Conservation (phyloP, 2,329 filamentous ascomycete genomes). For the Hymenoscyphus albidus region DNA sequence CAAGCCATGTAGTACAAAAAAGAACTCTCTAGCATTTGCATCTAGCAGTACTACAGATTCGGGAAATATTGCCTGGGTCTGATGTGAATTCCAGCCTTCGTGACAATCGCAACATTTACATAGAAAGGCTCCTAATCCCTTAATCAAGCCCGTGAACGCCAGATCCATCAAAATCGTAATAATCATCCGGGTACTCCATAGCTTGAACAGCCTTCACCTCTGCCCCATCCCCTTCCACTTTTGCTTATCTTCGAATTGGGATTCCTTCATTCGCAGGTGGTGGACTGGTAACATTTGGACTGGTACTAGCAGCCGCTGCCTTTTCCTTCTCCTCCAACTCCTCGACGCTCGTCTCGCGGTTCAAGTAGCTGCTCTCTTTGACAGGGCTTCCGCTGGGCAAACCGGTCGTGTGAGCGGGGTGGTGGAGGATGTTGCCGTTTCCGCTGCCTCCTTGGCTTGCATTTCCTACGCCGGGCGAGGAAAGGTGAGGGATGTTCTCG, state of each 20-base stretch:
- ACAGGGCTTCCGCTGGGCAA: constrained; percentile 71
- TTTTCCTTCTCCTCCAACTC: constrained; percentile 46
- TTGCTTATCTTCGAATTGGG: constrained; percentile 57
- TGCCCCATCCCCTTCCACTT: not conserved
- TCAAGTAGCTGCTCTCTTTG: constrained; percentile 85
- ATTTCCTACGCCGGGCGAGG: constrained; percentile 51
- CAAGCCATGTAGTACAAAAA: not conserved
- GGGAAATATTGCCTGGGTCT: constrained; percentile 8
- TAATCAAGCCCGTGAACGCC: constrained; percentile 26
- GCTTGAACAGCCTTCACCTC: not conserved
- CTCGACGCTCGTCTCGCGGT: constrained; percentile 74
- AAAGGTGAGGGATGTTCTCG: constrained; percentile 90
- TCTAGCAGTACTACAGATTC: constrained; percentile 4
- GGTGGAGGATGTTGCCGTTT: constrained; percentile 41
- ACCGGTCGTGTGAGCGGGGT: constrained; percentile 43
- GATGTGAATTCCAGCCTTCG: constrained; percentile 12
- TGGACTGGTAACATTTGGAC: constrained; percentile 39
- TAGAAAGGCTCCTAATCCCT: constrained; percentile 19
- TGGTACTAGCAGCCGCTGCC: constrained; percentile 21
- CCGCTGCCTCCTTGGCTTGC: constrained; percentile 40
- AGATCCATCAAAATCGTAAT: constrained; percentile 24
- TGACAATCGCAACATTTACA: constrained; percentile 26
- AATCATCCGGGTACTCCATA: constrained; percentile 11
- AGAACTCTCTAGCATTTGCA: not conserved
- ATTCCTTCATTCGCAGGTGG: constrained; percentile 50